Evolutionary conservation across 1,284 basidiomycete species (phyloP).

Genomic region (Malassezia obtusa): DNA sequence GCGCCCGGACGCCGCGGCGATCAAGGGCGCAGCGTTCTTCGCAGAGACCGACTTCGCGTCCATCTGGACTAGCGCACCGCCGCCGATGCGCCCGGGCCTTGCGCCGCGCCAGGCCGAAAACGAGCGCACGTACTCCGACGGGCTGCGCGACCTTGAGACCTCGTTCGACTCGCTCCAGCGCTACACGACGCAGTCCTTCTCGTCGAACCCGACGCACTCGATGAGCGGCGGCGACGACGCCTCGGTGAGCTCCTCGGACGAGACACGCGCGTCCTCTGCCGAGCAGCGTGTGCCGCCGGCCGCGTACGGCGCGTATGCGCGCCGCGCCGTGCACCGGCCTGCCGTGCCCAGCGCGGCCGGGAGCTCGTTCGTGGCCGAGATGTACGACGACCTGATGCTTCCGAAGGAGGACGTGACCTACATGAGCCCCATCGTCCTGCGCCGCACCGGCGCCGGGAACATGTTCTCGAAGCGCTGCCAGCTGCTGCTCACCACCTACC

Average conservation of each 20-base stretch:
- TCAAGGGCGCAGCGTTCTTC: slow-evolving; percentile 33
- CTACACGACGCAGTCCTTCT: neutral
- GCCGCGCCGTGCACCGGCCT: neutral
- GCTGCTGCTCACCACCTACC: slow-evolving; percentile 53
- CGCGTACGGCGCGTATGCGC: neutral
- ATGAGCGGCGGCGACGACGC: neutral
- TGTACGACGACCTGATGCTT: slow-evolving; percentile 21
- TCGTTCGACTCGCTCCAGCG: neutral
- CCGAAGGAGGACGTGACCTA: slow-evolving; percentile 38
- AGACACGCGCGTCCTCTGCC: neutral
- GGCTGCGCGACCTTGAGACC: neutral
- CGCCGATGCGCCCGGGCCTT: slow-evolving; percentile 3
- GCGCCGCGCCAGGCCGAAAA: neutral
- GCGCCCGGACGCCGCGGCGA: slow-evolving; percentile 19
- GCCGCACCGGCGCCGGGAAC: slow-evolving; percentile 31
- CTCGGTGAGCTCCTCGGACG: neutral
- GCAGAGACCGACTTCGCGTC: slow-evolving; percentile 20
- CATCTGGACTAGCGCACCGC: slow-evolving; percentile 24
- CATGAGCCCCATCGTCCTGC: slow-evolving; percentile 31
- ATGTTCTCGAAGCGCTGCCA: slow-evolving; percentile 51
- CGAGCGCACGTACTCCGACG: neutral
- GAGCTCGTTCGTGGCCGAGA: neutral
- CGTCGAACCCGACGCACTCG: neutral
- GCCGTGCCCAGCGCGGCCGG: neutral
- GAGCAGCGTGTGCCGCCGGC: neutral